phyloP scores from a whole-genome alignment of 441 rosid species.

The Adansonia rubrostipa region DNA sequence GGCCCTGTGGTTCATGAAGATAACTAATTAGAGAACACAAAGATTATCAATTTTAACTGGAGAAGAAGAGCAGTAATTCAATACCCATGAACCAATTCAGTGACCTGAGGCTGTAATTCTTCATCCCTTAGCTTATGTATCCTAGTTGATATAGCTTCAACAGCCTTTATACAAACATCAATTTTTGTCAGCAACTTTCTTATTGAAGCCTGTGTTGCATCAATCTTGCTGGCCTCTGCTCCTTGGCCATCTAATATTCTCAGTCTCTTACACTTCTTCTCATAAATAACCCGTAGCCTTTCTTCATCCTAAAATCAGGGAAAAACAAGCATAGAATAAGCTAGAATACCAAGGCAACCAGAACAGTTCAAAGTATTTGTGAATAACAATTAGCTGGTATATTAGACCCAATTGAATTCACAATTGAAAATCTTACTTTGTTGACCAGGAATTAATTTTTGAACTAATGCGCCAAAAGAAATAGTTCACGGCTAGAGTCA shows the following conservation, averaged over 20 bases:
- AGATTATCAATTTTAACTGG: background rate
- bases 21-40: constrained; percentile 1
- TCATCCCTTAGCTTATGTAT: constrained; percentile 87
- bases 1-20: constrained; percentile 10
- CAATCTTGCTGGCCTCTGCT: constrained; percentile 80
- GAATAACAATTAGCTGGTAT: constrained; percentile 18
- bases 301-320: constrained; percentile 74
- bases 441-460: background rate
- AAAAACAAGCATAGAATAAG: constrained; percentile 39
- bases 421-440: background rate
- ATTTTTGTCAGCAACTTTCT: constrained; percentile 74
- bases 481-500: background rate
- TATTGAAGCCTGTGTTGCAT: constrained; percentile 69
- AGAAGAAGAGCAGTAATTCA: constrained; percentile 5
- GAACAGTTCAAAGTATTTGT: constrained; percentile 7
- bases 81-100: constrained; percentile 74
- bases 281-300: constrained; percentile 70
- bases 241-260: constrained; percentile 65
- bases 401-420: background rate
- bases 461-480: background rate
- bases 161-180: constrained; percentile 64
- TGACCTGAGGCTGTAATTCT: constrained; percentile 80
- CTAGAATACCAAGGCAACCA: constrained; percentile 15
- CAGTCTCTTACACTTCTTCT: constrained; percentile 70
- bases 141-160: constrained; percentile 72